Evolutionary conservation across 306 rosid genomes (phyloP), one percentile per base, ranked within the genome.

Genomic region (Trifolium dubium): DNA sequence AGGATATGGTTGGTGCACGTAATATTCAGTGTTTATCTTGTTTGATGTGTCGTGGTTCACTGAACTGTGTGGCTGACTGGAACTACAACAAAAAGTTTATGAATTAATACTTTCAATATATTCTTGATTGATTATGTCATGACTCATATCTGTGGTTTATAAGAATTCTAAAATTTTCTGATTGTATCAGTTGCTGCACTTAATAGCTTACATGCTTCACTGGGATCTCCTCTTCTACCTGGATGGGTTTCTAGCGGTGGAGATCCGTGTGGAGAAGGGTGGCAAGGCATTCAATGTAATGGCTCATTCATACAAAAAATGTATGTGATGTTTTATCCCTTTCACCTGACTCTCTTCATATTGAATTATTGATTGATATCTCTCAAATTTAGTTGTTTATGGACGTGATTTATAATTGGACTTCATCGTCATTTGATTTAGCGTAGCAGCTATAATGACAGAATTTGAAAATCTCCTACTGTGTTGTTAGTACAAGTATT

Each of bases 191-290:
- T 92, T 86, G 89, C 93, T 86, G 99, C 98, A 7, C 86, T 95
- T 55, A 92, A 88, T 81, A 86, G 81, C 83, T 86, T 95, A 46
- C 77, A 90, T 82, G 83, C 78, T 51, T 68, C 99, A 12, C 67
- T 90, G 77, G 96, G 96, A 72, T 80, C 79, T 53, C 99, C 99
- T 80, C 73, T 35, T 80, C 84, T 95, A 56, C 99, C 98, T 32
- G 90, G 93, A 75, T 95, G 99, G 99, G 86, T 86, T 75, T 32
- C 88, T 12, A 79, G 72, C 82, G 99, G 87, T 5, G 98, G 97
- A 79, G 99, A 95, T 83, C 99, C 99, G 4, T 95, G 99, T 18
- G 99, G 99, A 58, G 85, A 95, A 69, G 88, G 81, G 19, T 95
- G 99, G 99, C 99, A 95, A 82, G 99, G 99, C 41, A 82, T 95